A percentile compares a stretch with the other conserved stretches of the same genome.
These are phyloP conservation scores for Metrosideros polymorpha DNA, from an alignment of 441 rosid species.

Conservation along the genomic window DNA sequence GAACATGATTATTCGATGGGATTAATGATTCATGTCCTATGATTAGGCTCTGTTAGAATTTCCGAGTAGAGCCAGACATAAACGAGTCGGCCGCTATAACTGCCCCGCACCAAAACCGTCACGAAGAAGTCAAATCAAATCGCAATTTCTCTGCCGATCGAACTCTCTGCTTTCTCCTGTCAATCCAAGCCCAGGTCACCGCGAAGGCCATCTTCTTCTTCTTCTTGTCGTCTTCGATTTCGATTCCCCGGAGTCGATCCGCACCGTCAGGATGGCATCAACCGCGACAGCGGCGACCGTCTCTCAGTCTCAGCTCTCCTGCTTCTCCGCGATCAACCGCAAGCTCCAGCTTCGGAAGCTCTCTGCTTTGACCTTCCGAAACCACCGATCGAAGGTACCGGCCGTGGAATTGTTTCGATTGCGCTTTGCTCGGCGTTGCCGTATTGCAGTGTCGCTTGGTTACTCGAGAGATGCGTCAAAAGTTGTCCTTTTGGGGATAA, in stretches of 20 bases:
- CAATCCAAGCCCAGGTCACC: neutral
- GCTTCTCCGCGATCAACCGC: conserved; percentile 46
- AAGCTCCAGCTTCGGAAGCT: conserved; percentile 26
- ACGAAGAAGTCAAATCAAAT: neutral
- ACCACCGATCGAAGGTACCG: conserved; percentile 34
- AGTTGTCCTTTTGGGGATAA: neutral
- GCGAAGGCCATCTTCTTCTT: neutral
- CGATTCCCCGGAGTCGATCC: neutral
- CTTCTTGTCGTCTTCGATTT: neutral
- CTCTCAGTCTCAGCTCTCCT: conserved; percentile 59
- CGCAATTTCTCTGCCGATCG: neutral
- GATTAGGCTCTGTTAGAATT: neutral
- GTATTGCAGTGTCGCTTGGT: neutral
- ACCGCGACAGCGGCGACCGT: conserved; percentile 19
- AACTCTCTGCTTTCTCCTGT: neutral
- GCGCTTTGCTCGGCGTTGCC: neutral
- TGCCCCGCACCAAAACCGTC: neutral
- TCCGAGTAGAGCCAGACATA: neutral
- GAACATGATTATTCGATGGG: neutral
- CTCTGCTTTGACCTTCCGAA: conserved; percentile 7
- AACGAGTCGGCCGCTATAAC: neutral
- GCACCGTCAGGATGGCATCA: conserved; percentile 7
- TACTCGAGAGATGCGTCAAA: neutral
- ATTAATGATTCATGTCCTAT: neutral
- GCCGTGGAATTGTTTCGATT: neutral